phyloP scores from a whole-genome alignment of 805 yeast genomes.

The Clavispora asparagi region DNA sequence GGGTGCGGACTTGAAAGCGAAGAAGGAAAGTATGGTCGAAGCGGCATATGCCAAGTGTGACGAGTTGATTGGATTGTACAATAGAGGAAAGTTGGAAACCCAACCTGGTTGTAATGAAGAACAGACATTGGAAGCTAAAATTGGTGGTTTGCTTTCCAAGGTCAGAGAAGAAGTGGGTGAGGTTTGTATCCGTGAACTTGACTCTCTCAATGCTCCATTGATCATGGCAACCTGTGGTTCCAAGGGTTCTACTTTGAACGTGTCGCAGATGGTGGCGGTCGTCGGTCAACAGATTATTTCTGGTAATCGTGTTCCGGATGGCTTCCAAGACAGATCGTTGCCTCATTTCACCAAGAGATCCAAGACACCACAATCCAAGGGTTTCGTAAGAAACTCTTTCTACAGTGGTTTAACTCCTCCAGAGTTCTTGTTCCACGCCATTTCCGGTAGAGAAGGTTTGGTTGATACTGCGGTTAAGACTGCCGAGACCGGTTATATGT shows the following conservation, averaged over 20 bases:
- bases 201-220: conserved; percentile 86
- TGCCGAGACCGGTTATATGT: conserved; percentile 98
- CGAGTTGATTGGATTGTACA: conserved; percentile 72
- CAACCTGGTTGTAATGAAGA: conserved; percentile 99
- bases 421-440: conserved; percentile 98
- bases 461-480: conserved; percentile 99
- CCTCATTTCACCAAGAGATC: conserved; percentile 97
- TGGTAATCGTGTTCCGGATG: conserved; percentile 99
- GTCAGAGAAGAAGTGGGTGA: conserved; percentile 99
- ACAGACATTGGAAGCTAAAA: conserved; percentile 95
- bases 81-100: conserved; percentile 86
- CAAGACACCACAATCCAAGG: conserved; percentile 95
- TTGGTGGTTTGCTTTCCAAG: conserved; percentile 91
- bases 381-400: conserved; percentile 96
- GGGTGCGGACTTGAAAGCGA: conserved; percentile 64
- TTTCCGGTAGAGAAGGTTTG: conserved; percentile 99
- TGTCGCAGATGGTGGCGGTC: conserved; percentile 99
- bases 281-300: conserved; percentile 98
- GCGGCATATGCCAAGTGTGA: conserved; percentile 88
- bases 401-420: conserved; percentile 97
- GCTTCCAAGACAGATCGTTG: conserved; percentile 97
- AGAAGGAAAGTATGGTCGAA: conserved; percentile 86
- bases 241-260: conserved; percentile 95
- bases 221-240: conserved; percentile 99
- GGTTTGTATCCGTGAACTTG: conserved; percentile 89